Percentiles rank a stretch among this genome's conserved stretches.
Conservation (phyloP, 306 rosid genomes). For the Crataegus laevigata region DNA sequence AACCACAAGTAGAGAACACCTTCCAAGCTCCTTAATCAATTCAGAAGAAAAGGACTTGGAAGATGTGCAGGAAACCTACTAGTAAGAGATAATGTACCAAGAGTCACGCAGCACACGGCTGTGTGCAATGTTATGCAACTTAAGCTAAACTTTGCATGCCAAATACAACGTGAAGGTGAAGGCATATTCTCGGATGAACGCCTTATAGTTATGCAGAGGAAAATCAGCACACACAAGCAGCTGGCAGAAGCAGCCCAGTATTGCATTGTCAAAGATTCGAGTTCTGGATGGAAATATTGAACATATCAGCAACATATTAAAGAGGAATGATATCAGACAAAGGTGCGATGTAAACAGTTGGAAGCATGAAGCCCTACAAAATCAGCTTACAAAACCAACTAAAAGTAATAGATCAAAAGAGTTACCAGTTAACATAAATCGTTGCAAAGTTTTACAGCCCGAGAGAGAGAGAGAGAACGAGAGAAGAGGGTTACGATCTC, state of each 20-base stretch:
- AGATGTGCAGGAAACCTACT: constrained; percentile 35
- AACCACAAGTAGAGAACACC: constrained; percentile 2
- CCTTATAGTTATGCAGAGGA: constrained; percentile 34
- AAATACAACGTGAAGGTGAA: constrained; percentile 5
- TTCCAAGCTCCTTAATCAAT: not conserved
- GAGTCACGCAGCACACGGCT: constrained; percentile 34
- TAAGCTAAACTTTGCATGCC: constrained; percentile 45
- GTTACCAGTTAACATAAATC: not conserved
- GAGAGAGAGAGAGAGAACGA: not conserved
- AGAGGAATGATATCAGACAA: not conserved
- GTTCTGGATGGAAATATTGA: constrained; percentile 40
- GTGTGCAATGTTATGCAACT: constrained; percentile 36
- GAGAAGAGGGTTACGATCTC: not conserved
- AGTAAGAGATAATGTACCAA: constrained; percentile 37
- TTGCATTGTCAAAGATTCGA: constrained; percentile 68
- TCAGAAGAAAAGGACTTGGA: not conserved
- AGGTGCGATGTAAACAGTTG: not conserved
- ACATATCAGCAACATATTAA: not conserved
- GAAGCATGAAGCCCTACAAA: not conserved
- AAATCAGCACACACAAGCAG: constrained; percentile 54
- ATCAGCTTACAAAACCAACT: not conserved
- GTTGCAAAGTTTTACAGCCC: not conserved
- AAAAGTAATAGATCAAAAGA: not conserved
- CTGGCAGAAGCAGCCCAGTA: constrained; percentile 83
- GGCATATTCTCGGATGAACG: not conserved